A percentile compares a stretch with the other conserved stretches of the same genome.
Conservation (phyloP, 2,329 filamentous ascomycete genomes). For the Teratosphaeria zuluensis region DNA sequence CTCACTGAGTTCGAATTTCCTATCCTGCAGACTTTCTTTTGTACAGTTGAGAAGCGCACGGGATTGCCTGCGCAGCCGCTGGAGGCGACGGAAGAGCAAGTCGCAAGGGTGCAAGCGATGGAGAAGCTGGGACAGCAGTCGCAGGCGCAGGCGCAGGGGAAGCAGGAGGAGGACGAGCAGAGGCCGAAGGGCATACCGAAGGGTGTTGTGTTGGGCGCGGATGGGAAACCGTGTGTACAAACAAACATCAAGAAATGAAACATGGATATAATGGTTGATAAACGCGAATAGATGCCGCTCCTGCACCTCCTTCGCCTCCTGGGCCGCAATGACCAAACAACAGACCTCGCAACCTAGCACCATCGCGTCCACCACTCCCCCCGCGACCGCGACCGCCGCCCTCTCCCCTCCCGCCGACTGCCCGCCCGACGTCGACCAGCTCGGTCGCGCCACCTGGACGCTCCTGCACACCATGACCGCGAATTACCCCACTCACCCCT, state of each 20-base stretch:
- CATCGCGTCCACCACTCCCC: conserved; percentile 26
- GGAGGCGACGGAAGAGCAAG: conserved; percentile 21
- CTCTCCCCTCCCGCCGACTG: conserved; percentile 53
- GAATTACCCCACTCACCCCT: conserved; percentile 65
- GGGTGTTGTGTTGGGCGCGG: conserved; percentile 64
- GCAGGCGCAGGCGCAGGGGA: neutral
- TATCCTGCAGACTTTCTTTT: conserved; percentile 30
- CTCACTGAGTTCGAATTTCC: conserved; percentile 26
- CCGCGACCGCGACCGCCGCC: conserved; percentile 22
- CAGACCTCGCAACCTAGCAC: conserved; percentile 14
- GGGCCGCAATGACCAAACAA: conserved; percentile 43
- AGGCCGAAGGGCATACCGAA: conserved; percentile 52
- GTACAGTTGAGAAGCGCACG: conserved; percentile 27
- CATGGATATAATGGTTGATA: neutral
- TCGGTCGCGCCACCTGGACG: conserved; percentile 87
- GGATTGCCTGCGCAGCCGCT: conserved; percentile 29
- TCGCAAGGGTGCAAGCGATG: conserved; percentile 15
- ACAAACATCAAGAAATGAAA: neutral
- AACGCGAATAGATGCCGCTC: conserved; percentile 52
- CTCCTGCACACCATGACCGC: conserved; percentile 87
- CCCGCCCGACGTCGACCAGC: conserved; percentile 77
- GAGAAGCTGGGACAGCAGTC: conserved; percentile 16
- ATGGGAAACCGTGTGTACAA: conserved; percentile 71
- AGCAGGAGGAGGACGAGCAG: conserved; percentile 13
- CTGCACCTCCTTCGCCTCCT: conserved; percentile 54